Conservation (phyloP, 139 green algal species). For the Chlamydomonas incerta region DNA sequence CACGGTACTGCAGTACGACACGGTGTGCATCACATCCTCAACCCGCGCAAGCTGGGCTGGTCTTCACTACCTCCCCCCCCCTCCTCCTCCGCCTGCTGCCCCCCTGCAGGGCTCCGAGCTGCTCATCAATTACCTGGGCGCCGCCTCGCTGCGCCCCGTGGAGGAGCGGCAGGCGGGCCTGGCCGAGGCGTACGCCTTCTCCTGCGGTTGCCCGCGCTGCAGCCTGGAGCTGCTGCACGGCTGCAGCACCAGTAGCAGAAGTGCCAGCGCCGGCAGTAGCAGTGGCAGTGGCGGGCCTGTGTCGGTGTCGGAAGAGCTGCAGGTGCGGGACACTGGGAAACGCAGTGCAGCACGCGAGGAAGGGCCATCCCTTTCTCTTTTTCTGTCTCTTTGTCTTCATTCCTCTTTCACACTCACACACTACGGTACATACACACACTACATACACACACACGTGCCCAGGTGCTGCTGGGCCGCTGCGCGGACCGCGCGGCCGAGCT, state of each 20-base stretch:
- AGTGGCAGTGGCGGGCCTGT: background rate
- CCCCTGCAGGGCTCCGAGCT: constrained; percentile 44
- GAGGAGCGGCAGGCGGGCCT: constrained; percentile 32
- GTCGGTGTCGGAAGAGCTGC: background rate
- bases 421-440: no score
- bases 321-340: no score
- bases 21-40: no score
- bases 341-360: no score
- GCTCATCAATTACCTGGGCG: constrained; percentile 59
- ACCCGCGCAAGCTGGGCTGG: background rate
- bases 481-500: no score
- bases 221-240: background rate
- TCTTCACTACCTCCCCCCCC: background rate
- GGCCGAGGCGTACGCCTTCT: constrained; percentile 40
- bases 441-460: no score
- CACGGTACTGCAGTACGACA: no score
- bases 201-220: constrained; percentile 44
- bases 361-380: no score
- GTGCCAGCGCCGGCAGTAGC: background rate
- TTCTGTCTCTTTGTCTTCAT: no score
- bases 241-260: background rate
- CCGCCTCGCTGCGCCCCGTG: constrained; percentile 24
- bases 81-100: background rate
- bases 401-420: no score
- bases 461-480: no score